Evolutionary conservation across 2,329 filamentous ascomycete species (phyloP), one percentile per base, ranked within the genome.

Genomic region (Escovopsis weberi): DNA sequence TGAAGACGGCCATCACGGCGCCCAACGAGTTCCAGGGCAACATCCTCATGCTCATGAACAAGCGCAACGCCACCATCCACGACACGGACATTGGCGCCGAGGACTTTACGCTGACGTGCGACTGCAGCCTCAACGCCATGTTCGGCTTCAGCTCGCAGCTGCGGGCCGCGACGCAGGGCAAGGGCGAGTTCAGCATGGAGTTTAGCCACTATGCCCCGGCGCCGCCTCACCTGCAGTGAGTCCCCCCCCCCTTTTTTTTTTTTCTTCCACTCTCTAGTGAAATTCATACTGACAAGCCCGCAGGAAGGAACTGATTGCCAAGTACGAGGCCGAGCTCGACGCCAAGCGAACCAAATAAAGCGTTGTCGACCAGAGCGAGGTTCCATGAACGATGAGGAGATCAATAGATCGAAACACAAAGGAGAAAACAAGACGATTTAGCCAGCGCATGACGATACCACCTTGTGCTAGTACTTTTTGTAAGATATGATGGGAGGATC

Each of bases 121-220:
- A 96, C 66, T 94, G 87, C 69, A 88, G 82, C 60, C 65, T 98
- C 60, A 94, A 96, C 62, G 78, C 82, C 60, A 98, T 98, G 91
- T 98, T 98, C 61, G 91, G 91, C 49, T 96, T 98, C 68, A 88
- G 81, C 56, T 85, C 81, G 36, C 85, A 94, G 64, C 66, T 98
- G 51, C 77, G 91, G 53, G 91, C 91, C 12, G 85, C 88, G 19
- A 96, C 88, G 2, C 91, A 98, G 68, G 91, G 91, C 48, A 98
- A 98, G 74, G 91, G 91, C 55, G 91, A 98, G 68, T 98, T 95
- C 59, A 83, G 76, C 55, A 96, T 98, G 91, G 91, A 98, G 66
- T 98, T 98, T 58, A 91, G 84, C 63, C 91, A 96, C 67, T 98
- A 98, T 57, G 79, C 84, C 41, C 72, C 86, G 41, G 86, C 91